Base-by-base conservation (phyloP, 371 early-diverging fungal species). In the Apophysomyces trapeziformis region DNA sequence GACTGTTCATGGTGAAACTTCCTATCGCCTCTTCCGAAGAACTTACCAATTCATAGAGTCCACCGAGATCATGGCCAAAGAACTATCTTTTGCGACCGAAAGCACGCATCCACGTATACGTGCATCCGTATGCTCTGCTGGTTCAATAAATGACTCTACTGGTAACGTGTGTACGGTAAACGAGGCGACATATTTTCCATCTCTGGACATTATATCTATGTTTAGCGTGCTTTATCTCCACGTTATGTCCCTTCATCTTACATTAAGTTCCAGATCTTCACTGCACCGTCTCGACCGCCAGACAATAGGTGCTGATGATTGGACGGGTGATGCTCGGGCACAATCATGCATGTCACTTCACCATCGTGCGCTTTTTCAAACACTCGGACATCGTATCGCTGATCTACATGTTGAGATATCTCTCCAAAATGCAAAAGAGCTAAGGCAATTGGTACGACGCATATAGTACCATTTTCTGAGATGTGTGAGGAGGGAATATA, bases 251-350 rank as follows among this genome's bases (percentile, higher is more conserved):
- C 5, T 16, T 18, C 8, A 32, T 12, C 13, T 74, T 83, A 91
- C 92, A 88, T 87, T 9, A 91, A 61, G 60, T 89, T 87, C 95
- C 95, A 94, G 32, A 93, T 86, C 67, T 85, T 84, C 21, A 92
- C 87, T 8, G 86, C 82, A 36, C 91, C 90, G 71, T 92, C 92
- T 18, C 70, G 74, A 7, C 91, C 89, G 26, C 93, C 86, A 1
- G 85, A 87, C n/a, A 87, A 47, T 8, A 86, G 56, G 66, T 88
- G 85, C 11, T 84, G 79, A n/a, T 83, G 77, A 16, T 76, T 79
- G 35, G 75, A 71, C 26, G 72, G 65, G 26, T 79, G 73, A 12
- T 78, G 77, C 41, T 85, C 84, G 12, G 88, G 85, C 0, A 82
- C 82, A 64, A 83, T 78, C 58, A 89, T 72, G 63, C 85, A 85